A percentile compares a stretch with the other conserved stretches of the same genome.
Conservation (phyloP, 164 flowering plant species). For the Santalum album region DNA sequence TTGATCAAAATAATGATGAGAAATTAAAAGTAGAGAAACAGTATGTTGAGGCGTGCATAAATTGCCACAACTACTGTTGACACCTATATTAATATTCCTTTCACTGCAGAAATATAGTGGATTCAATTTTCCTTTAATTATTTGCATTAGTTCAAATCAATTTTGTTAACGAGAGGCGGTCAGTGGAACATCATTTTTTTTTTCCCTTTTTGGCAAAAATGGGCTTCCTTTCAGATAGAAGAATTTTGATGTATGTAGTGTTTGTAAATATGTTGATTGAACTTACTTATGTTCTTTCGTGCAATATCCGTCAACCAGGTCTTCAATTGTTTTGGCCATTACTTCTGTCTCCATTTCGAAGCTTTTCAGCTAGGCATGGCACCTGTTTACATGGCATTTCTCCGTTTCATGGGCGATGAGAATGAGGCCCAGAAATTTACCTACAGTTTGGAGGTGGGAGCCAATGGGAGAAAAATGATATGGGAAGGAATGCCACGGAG, state of each 20-base stretch:
- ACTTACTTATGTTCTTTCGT: not conserved
- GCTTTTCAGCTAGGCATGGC: slow-evolving; percentile 61
- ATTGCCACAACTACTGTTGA: no score
- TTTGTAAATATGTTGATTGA: not conserved
- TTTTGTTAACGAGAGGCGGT: no score
- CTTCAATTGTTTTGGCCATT: slow-evolving; percentile 50
- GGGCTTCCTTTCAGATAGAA: no score
- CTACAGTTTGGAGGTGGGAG: slow-evolving; percentile 56
- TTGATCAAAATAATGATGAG: no score
- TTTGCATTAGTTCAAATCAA: no score
- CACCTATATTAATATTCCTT: no score
- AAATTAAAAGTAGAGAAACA: no score
- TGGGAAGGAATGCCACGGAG: slow-evolving; percentile 65
- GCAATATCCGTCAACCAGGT: slow-evolving; percentile 23
- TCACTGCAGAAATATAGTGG: no score
- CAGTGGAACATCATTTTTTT: no score
- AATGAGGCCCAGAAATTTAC: slow-evolving; percentile 36
- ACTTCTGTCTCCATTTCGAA: slow-evolving; percentile 57
- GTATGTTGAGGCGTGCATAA: no score
- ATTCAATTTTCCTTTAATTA: no score
- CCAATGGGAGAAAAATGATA: slow-evolving; percentile 41
- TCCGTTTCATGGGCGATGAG: slow-evolving; percentile 68
- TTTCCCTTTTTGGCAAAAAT: no score
- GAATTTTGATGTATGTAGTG: not conserved
- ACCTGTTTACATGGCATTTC: slow-evolving; percentile 65